Conservation (phyloP, 176 grass and related monocot genomes). For the Rhynchospora pubera region DNA sequence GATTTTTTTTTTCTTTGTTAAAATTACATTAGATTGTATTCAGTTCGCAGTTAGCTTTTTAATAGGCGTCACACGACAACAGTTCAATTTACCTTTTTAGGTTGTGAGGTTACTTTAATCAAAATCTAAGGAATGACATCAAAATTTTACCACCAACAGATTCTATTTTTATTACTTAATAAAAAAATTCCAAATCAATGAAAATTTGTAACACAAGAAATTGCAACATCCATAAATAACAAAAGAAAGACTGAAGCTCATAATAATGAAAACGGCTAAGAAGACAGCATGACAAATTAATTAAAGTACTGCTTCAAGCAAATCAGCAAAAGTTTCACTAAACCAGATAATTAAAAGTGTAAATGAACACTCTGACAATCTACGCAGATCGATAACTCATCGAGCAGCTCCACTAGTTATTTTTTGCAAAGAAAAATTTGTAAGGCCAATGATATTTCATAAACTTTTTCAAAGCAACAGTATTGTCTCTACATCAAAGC, state of each 20-base stretch:
- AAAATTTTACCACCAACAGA: background rate
- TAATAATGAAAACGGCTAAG: background rate
- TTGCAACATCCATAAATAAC: background rate
- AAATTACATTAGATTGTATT: background rate
- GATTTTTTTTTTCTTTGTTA: background rate
- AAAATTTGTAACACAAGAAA: background rate
- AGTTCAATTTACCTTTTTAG: background rate
- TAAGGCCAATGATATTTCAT: background rate
- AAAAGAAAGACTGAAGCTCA: background rate
- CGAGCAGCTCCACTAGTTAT: too few species aligned
- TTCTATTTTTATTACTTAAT: background rate
- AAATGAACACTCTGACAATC: background rate
- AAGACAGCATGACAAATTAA: background rate
- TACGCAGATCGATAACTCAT: too few species aligned
- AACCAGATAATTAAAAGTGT: background rate
- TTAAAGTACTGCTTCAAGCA: background rate
- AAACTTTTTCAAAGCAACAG: background rate
- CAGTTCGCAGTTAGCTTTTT: background rate
- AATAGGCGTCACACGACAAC: background rate
- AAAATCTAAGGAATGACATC: background rate
- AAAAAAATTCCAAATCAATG: background rate
- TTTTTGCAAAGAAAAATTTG: background rate
- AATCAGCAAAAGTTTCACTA: background rate
- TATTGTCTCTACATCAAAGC: background rate
- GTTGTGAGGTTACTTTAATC: background rate